Evolutionary conservation across 768 basidiomycete genomes (phyloP).

Genomic region (Lentinula boryana): DNA sequence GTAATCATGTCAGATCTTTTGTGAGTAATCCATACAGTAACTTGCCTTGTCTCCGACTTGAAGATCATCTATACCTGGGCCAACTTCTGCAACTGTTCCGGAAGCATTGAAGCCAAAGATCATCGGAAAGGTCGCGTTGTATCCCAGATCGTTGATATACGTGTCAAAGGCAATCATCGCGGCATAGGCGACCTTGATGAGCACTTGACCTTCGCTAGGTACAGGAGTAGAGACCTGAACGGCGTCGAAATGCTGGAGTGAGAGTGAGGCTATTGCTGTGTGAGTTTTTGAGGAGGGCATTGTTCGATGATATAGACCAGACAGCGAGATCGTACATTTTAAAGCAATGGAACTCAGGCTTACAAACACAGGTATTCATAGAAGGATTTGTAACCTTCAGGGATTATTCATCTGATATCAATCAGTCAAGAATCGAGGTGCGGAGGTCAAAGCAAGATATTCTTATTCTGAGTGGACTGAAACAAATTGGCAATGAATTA

Average conservation of each 20-base stretch:
- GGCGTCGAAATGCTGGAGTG: constrained; percentile 27
- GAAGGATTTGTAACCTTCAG: not conserved
- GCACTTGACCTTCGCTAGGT: constrained; percentile 31
- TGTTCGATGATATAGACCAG: not conserved
- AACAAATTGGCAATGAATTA: not conserved
- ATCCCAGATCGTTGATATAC: constrained; percentile 30
- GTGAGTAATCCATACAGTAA: constrained; percentile 8
- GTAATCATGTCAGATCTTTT: not conserved
- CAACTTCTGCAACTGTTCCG: constrained; percentile 32
- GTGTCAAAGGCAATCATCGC: constrained; percentile 35
- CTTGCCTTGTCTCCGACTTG: constrained; percentile 33
- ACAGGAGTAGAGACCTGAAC: constrained; percentile 27
- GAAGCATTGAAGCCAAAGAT: constrained; percentile 31
- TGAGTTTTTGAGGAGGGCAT: constrained; percentile 22
- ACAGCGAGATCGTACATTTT: too few relatives aligned
- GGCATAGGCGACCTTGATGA: constrained; percentile 34
- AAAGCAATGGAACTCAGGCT: too few relatives aligned
- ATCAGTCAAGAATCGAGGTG: too few relatives aligned
- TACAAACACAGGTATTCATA: not conserved
- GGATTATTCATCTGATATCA: too few relatives aligned
- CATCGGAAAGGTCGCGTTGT: constrained; percentile 26
- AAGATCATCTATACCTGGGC: constrained; percentile 25
- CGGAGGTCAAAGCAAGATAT: too few relatives aligned
- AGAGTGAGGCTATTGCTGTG: constrained; percentile 32
- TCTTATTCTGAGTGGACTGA: too few relatives aligned